Evolutionary conservation across 1,139 yeast species (phyloP).

Genomic region (Tardiomyces digboiensis): DNA sequence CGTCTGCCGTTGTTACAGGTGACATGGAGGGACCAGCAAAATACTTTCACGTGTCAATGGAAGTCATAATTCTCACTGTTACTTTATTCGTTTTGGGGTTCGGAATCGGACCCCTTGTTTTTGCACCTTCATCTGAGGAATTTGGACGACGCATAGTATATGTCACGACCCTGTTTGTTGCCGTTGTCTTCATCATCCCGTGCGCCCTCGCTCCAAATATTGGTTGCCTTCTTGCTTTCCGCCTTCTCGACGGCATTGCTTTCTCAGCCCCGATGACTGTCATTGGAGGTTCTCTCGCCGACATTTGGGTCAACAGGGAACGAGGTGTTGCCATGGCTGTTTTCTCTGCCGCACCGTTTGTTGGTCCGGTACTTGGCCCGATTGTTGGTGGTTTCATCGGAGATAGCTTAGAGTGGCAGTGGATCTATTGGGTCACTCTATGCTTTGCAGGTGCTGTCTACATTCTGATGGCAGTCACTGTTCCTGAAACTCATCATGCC

Average conservation of each 20-base stretch:
- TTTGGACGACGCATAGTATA: conserved; percentile 59
- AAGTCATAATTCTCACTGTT: conserved; percentile 73
- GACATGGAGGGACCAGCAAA: conserved; percentile 52
- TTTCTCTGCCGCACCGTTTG: conserved; percentile 61
- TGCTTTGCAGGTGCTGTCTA: conserved; percentile 49
- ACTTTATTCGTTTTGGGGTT: conserved; percentile 82
- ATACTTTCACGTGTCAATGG: conserved; percentile 56
- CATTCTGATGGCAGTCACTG: conserved; percentile 33
- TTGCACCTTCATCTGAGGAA: conserved; percentile 69
- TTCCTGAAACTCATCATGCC: conserved; percentile 90
- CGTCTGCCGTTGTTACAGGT: conserved; percentile 86
- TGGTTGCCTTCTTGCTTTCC: conserved; percentile 53
- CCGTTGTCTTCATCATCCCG: conserved; percentile 59
- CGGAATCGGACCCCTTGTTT: conserved; percentile 65
- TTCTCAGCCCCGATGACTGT: conserved; percentile 75
- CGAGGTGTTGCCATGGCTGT: conserved; percentile 74
- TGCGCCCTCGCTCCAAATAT: conserved; percentile 66
- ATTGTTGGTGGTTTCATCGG: conserved; percentile 65
- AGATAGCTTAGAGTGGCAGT: conserved; percentile 59
- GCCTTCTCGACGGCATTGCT: conserved; percentile 62
- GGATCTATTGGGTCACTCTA: conserved; percentile 61
- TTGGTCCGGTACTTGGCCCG: conserved; percentile 60
- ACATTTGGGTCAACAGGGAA: conserved; percentile 53
- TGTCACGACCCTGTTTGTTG: conserved; percentile 40
- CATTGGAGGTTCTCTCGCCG: conserved; percentile 73